Evolutionary conservation across 2,329 filamentous ascomycete genomes (phyloP).

Genomic region (Trichoderma guizhouense): DNA sequence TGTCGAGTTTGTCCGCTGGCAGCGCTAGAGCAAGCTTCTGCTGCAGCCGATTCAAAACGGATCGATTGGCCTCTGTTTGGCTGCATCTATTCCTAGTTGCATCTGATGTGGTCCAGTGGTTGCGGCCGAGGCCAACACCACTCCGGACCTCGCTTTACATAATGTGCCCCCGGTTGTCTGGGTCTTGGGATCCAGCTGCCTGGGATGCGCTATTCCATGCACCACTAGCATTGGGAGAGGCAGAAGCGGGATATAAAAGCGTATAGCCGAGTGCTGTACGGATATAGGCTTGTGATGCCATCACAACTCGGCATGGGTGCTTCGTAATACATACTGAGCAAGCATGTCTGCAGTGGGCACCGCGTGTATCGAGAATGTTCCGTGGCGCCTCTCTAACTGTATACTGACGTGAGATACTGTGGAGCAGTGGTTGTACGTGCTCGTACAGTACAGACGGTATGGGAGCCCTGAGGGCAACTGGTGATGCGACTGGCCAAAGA

Average conservation of each 20-base stretch:
- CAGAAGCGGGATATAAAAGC: neutral
- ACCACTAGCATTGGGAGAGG: neutral
- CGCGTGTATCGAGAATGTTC: neutral
- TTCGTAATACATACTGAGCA: neutral
- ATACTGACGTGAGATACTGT: conserved; percentile 3
- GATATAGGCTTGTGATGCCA: neutral
- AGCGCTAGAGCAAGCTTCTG: neutral
- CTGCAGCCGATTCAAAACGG: neutral
- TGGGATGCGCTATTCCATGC: neutral
- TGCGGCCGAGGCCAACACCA: neutral
- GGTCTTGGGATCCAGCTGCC: neutral
- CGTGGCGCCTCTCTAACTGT: neutral
- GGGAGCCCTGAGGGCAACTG: neutral
- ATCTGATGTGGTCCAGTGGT: neutral
- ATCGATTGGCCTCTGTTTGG: neutral
- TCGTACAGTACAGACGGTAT: neutral
- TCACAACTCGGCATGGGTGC: neutral
- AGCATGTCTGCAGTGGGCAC: neutral
- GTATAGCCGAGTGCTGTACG: neutral
- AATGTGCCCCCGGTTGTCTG: neutral
- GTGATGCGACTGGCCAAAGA: neutral
- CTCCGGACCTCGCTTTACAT: neutral
- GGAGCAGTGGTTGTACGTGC: neutral
- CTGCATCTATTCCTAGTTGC: neutral
- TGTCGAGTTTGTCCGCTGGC: neutral